Evolutionary conservation across 2,329 filamentous ascomycete genomes (phyloP).

Genomic region (Teratosphaeria destructans): DNA sequence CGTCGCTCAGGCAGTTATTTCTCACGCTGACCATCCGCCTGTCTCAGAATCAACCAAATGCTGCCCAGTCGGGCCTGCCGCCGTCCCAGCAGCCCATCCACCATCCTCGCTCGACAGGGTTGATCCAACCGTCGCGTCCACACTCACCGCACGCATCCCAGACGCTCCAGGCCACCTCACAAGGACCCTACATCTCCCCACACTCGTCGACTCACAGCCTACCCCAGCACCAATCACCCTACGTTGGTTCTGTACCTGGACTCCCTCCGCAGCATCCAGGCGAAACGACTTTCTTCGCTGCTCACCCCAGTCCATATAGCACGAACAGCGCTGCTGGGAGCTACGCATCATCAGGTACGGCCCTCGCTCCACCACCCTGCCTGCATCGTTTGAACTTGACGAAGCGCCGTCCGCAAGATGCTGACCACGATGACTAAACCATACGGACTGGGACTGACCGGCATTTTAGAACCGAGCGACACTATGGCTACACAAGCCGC

Average conservation of each 20-base stretch:
- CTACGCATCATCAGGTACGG: constrained; percentile 79
- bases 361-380: neutral
- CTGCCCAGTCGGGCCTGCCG: constrained; percentile 53
- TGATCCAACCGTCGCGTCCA: constrained; percentile 58
- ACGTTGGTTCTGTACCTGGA: constrained; percentile 56
- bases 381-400: constrained; percentile 4
- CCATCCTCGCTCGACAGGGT: constrained; percentile 60
- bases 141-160: constrained; percentile 53
- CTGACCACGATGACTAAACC: constrained; percentile 1
- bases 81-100: constrained; percentile 52
- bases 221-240: constrained; percentile 44
- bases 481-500: constrained; percentile 54
- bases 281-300: constrained; percentile 64
- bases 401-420: constrained; percentile 2
- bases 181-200: constrained; percentile 55
- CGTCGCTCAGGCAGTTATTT: neutral
- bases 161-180: constrained; percentile 45
- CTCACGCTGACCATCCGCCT: constrained; percentile 9
- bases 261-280: constrained; percentile 51
- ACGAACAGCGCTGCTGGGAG: constrained; percentile 70
- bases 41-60: constrained; percentile 20
- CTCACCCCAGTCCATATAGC: constrained; percentile 73
- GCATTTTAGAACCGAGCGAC: constrained; percentile 60
- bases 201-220: constrained; percentile 52
- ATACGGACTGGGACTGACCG: constrained; percentile 36